Percentiles rank a stretch among this genome's conserved stretches.
Conservation (phyloP, 805 yeast species). For the Kazachstania taianensis region DNA sequence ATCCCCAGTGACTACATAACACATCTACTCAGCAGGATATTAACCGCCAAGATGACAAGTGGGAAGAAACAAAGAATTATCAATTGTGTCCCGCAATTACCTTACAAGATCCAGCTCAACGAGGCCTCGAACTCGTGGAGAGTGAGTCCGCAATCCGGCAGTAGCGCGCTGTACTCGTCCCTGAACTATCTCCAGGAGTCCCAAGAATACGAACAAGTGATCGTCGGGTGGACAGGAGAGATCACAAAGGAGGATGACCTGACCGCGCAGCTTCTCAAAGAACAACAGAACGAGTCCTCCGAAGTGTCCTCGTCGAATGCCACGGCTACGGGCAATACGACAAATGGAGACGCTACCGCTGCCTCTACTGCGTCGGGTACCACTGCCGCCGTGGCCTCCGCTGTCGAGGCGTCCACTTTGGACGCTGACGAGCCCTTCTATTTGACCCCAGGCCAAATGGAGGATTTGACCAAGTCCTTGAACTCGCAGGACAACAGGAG, state of each 20-base stretch:
- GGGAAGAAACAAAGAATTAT: slow-evolving; percentile 23
- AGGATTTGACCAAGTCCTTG: slow-evolving; percentile 19
- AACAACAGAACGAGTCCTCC: neutral
- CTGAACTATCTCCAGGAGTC: slow-evolving; percentile 48
- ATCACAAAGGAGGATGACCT: slow-evolving; percentile 26
- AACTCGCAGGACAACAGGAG: slow-evolving; percentile 36
- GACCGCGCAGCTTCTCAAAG: neutral
- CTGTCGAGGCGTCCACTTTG: neutral
- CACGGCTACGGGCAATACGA: too few relatives aligned
- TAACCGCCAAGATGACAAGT: too few relatives aligned
- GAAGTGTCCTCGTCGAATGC: neutral
- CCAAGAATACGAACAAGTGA: slow-evolving; percentile 77
- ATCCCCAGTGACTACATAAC: too few relatives aligned
- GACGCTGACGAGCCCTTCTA: slow-evolving; percentile 38
- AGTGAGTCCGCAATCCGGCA: slow-evolving; percentile 62
- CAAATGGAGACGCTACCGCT: too few relatives aligned
- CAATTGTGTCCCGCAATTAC: slow-evolving; percentile 30
- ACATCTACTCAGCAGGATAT: too few relatives aligned
- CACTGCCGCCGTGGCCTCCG: too few relatives aligned
- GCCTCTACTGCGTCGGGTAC: too few relatives aligned
- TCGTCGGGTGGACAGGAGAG: slow-evolving; percentile 96
- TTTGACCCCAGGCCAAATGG: slow-evolving; percentile 46
- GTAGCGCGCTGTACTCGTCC: slow-evolving; percentile 74
- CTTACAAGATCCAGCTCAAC: slow-evolving; percentile 25
- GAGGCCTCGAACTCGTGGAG: slow-evolving; percentile 38